phyloP scores from a whole-genome alignment of 2,329 filamentous ascomycete species.

The Ophiosphaerella narmari region DNA sequence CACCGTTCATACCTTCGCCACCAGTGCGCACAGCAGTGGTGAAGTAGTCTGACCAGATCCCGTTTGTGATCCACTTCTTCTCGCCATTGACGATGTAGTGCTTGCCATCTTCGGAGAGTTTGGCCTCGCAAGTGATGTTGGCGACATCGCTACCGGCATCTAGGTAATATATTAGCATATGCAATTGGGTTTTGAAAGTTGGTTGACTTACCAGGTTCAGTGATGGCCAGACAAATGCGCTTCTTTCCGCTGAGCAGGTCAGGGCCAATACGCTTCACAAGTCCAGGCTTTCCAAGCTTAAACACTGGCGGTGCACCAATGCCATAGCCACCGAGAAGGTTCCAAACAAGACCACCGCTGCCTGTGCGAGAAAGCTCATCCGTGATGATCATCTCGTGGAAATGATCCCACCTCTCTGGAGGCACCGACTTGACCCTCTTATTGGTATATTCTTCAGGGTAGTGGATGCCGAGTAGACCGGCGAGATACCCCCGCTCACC shows the following conservation, averaged over 20 bases:
- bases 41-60: constrained; percentile 96
- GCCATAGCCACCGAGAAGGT: constrained; percentile 92
- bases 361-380: constrained; percentile 90
- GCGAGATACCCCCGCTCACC: constrained; percentile 89
- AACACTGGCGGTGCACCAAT: constrained; percentile 91
- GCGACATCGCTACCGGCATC: constrained; percentile 95
- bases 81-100: constrained; percentile 99
- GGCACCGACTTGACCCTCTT: constrained; percentile 76
- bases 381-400: constrained; percentile 95
- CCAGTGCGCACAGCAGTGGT: constrained; percentile 94
- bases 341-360: constrained; percentile 95
- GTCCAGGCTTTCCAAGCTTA: constrained; percentile 85
- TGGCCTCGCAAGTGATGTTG: constrained; percentile 93
- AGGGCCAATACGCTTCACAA: constrained; percentile 86
- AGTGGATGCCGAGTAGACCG: constrained; percentile 85
- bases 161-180: constrained; percentile 39
- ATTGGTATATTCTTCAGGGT: constrained; percentile 74
- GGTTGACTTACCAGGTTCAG: constrained; percentile 64
- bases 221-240: constrained; percentile 96
- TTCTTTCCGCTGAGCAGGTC: constrained; percentile 90
- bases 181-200: background rate
- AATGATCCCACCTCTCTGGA: constrained; percentile 93
- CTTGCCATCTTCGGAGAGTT: constrained; percentile 92
- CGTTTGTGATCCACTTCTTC: constrained; percentile 99
- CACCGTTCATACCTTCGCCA: constrained; percentile 86